phyloP scores from a whole-genome alignment of 129 eudicot genomes.

The Arctium minus region DNA sequence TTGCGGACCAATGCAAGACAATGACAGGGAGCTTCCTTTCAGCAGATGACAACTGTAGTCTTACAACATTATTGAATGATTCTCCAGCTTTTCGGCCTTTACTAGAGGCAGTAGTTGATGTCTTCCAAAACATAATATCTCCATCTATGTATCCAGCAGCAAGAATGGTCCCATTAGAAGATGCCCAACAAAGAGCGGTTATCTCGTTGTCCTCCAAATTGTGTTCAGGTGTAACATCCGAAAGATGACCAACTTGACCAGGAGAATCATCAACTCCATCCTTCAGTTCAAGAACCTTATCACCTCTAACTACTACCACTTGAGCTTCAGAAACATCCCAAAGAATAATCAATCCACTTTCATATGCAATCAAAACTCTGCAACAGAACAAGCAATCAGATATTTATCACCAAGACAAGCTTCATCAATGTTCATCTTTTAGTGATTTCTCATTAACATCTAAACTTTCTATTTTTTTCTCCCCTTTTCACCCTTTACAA shows the following conservation, averaged over 20 bases:
- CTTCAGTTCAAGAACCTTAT: conserved; percentile 66
- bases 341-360: conserved; percentile 62
- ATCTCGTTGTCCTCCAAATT: conserved; percentile 76
- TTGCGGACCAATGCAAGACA: conserved; percentile 68
- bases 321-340: conserved; percentile 81
- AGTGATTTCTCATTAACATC: background rate
- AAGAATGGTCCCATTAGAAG: conserved; percentile 66
- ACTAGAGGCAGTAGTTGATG: conserved; percentile 37
- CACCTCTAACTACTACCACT: conserved; percentile 60
- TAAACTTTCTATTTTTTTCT: background rate
- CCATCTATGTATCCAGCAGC: conserved; percentile 96
- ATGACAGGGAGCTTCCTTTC: conserved; percentile 80
- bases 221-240: conserved; percentile 32
- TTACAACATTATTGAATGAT: conserved; percentile 62
- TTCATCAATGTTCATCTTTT: background rate
- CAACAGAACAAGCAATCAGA: conserved; percentile 13
- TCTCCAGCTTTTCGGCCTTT: conserved; percentile 44
- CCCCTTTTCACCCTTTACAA: background rate
- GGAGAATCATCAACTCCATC: conserved; percentile 40
- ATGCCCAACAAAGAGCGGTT: conserved; percentile 96
- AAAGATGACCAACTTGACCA: conserved; percentile 24
- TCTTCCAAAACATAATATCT: conserved; percentile 84
- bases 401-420: background rate
- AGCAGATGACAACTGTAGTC: conserved; percentile 75
- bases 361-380: conserved; percentile 82